Percentiles rank a stretch among this genome's conserved stretches.
phyloP scores from a whole-genome alignment of 1,139 yeast species.

The Saccharomyces hybrid region DNA sequence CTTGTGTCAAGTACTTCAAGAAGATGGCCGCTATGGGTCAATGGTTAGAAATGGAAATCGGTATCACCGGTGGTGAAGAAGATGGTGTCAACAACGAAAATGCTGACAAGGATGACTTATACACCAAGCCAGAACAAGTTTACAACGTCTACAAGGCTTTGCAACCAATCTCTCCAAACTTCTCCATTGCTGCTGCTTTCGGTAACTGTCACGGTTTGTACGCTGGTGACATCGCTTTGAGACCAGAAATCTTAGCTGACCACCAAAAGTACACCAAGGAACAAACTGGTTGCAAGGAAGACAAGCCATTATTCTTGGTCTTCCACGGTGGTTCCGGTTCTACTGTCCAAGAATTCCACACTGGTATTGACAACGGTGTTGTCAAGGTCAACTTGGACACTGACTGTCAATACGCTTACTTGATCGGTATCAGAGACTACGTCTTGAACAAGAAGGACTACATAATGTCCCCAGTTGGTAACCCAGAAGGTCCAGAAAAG shows the following conservation, averaged over 20 bases:
- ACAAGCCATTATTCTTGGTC: conserved; percentile 87
- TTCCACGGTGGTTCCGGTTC: conserved; percentile 99
- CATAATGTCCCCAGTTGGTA: conserved; percentile 82
- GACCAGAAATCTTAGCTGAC: conserved; percentile 89
- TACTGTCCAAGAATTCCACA: conserved; percentile 80
- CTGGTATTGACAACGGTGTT: conserved; percentile 88
- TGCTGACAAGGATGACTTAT: conserved; percentile 78
- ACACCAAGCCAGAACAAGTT: conserved; percentile 95
- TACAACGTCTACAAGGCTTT: conserved; percentile 86
- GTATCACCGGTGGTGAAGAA: conserved; percentile 99
- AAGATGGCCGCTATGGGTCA: conserved; percentile 93
- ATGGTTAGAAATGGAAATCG: conserved; percentile 99
- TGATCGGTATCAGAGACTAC: conserved; percentile 94
- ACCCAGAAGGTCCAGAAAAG: conserved; percentile 98
- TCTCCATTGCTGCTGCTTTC: conserved; percentile 98
- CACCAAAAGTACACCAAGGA: conserved; percentile 82
- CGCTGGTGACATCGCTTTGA: conserved; percentile 96
- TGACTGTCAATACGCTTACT: conserved; percentile 97
- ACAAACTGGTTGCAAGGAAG: conserved; percentile 49
- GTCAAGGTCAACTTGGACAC: conserved; percentile 99
- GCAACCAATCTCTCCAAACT: conserved; percentile 89
- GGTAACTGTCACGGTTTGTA: conserved; percentile 99
- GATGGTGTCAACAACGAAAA: conserved; percentile 99
- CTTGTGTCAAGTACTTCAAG: conserved; percentile 90
- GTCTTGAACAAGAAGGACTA: conserved; percentile 93